These are phyloP conservation scores for Fusarium piperis DNA, from an alignment of 2,329 filamentous ascomycete genomes.

Conservation along the genomic window DNA sequence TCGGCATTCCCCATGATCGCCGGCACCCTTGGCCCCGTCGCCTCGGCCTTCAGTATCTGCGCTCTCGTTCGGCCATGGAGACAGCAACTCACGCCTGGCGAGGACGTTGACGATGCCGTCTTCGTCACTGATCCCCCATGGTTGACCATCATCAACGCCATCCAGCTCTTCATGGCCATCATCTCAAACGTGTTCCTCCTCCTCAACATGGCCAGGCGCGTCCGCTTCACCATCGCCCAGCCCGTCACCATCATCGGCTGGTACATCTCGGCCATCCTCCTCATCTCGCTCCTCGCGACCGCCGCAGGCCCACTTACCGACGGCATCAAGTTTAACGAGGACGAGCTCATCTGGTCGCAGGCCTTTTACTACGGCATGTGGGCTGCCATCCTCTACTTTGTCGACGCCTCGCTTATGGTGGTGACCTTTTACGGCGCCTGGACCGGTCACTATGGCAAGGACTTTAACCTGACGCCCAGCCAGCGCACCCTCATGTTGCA, in stretches of 20 bases:
- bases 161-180: slow-evolving; percentile 79
- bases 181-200: slow-evolving; percentile 83
- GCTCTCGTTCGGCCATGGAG: slow-evolving; percentile 86
- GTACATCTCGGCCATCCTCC: slow-evolving; percentile 72
- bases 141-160: slow-evolving; percentile 79
- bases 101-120: slow-evolving; percentile 57
- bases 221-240: slow-evolving; percentile 84
- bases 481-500: slow-evolving; percentile 92
- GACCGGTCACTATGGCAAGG: slow-evolving; percentile 74
- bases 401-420: slow-evolving; percentile 79
- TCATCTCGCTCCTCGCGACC: slow-evolving; percentile 73
- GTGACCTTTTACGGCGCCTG: slow-evolving; percentile 83
- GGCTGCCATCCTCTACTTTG: slow-evolving; percentile 80
- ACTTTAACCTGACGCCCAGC: slow-evolving; percentile 80
- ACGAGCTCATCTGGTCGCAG: slow-evolving; percentile 74
- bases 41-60: slow-evolving; percentile 87
- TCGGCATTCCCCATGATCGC: slow-evolving; percentile 80
- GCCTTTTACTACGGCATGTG: slow-evolving; percentile 89
- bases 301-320: slow-evolving; percentile 65
- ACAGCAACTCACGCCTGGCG: slow-evolving; percentile 60
- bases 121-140: slow-evolving; percentile 76
- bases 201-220: slow-evolving; percentile 83
- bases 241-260: slow-evolving; percentile 86
- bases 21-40: slow-evolving; percentile 84
- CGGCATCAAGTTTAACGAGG: slow-evolving; percentile 48